Base-by-base conservation (phyloP, 2,329 filamentous ascomycete species). In the Curvularia spicifera region DNA sequence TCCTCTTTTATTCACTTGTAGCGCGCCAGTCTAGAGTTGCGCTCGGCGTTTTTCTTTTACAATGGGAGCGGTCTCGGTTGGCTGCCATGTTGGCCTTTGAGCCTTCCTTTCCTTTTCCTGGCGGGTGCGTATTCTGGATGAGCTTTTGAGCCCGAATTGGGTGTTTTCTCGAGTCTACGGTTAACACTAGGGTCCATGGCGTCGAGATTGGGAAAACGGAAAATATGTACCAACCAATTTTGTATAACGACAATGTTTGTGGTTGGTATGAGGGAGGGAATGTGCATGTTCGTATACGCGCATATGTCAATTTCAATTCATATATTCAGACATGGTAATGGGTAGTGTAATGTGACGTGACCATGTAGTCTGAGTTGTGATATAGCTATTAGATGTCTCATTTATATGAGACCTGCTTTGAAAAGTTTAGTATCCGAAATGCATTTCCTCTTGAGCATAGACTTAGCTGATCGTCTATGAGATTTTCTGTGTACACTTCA, bases 151-250 rank as follows among this genome's bases (percentile, higher is more conserved):
- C 83, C 55, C 46, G 22, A 10, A 26, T 18, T 8, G 5, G 37
- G 53, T 59, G 56, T 53, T 57, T 51, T 56, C 56, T 59, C 59
- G 59, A 60, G 59, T 62, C 59, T 62, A 62, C 59, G 53, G 46
- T 42, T 29, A 56, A 57, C 56, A 61, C 54, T 45, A 56, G 40
- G 57, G 59, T 47, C 22, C 18, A 54, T 53, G 58, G 54, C 54
- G 48, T 57, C 57, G 54, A 57, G 46, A 40, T 40, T 28, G 22
- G 47, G 35, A 28, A 46, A 60, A 49, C 35, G 54, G 46, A 52
- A 15, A 31, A 44, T 24, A 45, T 52, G 45, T 46, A 52, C 18
- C 48, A 54, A 20, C 35, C 44, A 5, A 47, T 51, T 55, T 54
- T 43, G 46, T 48, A 51, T 46, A 48, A 29, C 33, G 39, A 33